These are phyloP conservation scores for Amanita jacksonii DNA, from an alignment of 768 basidiomycete genomes.

Conservation along the genomic window DNA sequence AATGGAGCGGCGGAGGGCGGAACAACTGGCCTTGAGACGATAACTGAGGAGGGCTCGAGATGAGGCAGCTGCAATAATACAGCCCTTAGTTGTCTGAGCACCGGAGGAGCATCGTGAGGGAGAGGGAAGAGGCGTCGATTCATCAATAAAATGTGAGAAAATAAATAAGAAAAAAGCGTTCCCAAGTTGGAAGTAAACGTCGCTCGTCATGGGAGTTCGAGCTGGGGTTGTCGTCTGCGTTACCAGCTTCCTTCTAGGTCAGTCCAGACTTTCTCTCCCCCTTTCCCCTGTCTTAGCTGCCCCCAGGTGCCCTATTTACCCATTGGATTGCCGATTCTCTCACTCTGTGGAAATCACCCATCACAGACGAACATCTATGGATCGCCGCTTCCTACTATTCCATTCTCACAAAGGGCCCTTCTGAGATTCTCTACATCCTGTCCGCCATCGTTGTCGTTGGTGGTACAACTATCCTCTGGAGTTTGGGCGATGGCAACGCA, in stretches of 20 bases:
- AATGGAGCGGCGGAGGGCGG: conserved; percentile 51
- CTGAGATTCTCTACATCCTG: conserved; percentile 46
- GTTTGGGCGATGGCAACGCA: conserved; percentile 65
- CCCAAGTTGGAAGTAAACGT: not conserved
- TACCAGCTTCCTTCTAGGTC: conserved; percentile 76
- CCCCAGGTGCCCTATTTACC: conserved; percentile 67
- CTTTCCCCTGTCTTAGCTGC: conserved; percentile 3
- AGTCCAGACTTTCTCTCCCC: conserved; percentile 14
- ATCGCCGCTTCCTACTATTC: conserved; percentile 77
- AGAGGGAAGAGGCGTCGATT: no score
- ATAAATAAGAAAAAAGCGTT: not conserved
- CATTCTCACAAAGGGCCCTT: conserved; percentile 59
- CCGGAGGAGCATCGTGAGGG: conserved; percentile 43
- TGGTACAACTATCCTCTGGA: conserved; percentile 63
- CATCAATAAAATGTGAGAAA: no score
- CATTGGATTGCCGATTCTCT: conserved; percentile 93
- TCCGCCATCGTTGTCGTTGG: conserved; percentile 49
- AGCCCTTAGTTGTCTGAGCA: conserved; percentile 46
- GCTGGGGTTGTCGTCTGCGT: conserved; percentile 65
- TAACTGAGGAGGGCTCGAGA: conserved; percentile 50
- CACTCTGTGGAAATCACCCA: conserved; percentile 81
- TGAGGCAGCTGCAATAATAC: conserved; percentile 54
- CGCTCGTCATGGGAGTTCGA: conserved; percentile 51
- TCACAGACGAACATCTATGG: conserved; percentile 80
- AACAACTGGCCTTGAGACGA: conserved; percentile 41